A percentile compares a stretch with the other conserved stretches of the same genome.
Evolutionary conservation across 2,329 filamentous ascomycete genomes (phyloP).

Genomic region (Stenocarpella maydis): DNA sequence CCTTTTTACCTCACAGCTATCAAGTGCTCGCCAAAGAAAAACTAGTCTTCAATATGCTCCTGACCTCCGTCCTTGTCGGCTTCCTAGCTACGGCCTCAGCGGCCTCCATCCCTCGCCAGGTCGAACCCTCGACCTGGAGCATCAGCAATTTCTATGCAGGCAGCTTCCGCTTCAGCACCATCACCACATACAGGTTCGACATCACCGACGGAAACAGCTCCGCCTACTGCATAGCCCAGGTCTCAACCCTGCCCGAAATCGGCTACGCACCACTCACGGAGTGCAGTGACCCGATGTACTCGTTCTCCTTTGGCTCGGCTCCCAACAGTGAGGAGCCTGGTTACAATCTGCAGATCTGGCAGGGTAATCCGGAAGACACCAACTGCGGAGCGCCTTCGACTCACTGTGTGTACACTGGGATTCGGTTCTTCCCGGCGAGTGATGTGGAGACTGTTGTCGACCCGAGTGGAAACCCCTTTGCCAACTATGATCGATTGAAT

Average conservation of each 20-base stretch:
- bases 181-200: not conserved
- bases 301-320: not conserved
- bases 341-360: constrained; percentile 10
- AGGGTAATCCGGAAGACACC: not conserved
- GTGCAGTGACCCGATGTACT: not conserved
- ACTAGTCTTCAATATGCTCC: not conserved
- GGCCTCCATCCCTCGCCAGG: constrained; percentile 6
- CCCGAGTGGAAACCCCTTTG: not conserved
- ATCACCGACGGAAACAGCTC: constrained; percentile 6
- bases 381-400: not conserved
- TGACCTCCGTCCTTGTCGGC: not conserved
- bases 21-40: not conserved
- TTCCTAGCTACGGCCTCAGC: not conserved
- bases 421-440: constrained; percentile 2
- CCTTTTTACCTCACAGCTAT: not conserved
- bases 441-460: constrained; percentile 10
- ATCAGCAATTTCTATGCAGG: constrained; percentile 12
- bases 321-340: not conserved
- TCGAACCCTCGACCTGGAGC: not conserved
- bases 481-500: not conserved
- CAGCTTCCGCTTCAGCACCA: constrained; percentile 3
- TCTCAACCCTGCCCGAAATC: not conserved
- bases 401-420: not conserved
- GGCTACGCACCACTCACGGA: not conserved
- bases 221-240: not conserved